phyloP scores from a whole-genome alignment of 805 yeast species.

The Schizosaccharomyces pombe region DNA sequence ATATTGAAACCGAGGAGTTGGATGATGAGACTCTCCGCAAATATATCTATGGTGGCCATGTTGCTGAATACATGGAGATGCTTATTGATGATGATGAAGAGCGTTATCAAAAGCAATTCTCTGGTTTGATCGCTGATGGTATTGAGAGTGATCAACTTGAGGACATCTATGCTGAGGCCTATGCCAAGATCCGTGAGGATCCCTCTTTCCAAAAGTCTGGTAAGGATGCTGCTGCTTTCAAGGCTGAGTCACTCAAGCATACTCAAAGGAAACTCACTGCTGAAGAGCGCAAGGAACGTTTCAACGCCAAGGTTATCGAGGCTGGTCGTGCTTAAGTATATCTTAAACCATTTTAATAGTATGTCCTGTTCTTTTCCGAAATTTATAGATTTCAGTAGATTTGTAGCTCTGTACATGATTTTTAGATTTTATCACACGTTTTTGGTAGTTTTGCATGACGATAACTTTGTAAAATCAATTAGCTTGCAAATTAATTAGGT shows the following conservation, averaged over 20 bases:
- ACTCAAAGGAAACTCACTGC: conserved; percentile 66
- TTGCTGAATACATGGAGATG: conserved; percentile 99
- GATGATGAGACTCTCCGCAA: conserved; percentile 93
- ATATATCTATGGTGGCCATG: conserved; percentile 99
- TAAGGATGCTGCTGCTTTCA: conserved; percentile 67
- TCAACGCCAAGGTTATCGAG: conserved; percentile 63
- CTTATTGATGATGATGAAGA: conserved; percentile 99
- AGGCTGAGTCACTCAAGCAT: conserved; percentile 89
- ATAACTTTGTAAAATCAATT: too few relatives aligned
- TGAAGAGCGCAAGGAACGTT: conserved; percentile 73
- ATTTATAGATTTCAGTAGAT: too few relatives aligned
- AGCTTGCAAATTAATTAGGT: too few relatives aligned
- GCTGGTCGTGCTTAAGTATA: conserved; percentile 2
- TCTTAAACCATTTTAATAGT: background rate
- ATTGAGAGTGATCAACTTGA: conserved; percentile 91
- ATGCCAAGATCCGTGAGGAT: conserved; percentile 85
- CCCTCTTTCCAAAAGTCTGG: conserved; percentile 88
- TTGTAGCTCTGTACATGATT: too few relatives aligned
- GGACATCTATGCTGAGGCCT: conserved; percentile 83
- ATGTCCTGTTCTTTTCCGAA: too few relatives aligned
- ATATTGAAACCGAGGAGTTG: conserved; percentile 90
- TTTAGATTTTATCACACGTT: too few relatives aligned
- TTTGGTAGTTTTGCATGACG: too few relatives aligned
- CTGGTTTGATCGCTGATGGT: conserved; percentile 88
- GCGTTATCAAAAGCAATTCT: conserved; percentile 90